phyloP scores from a whole-genome alignment of 1,139 yeast species.

The Trichomonascaceae sp. region DNA sequence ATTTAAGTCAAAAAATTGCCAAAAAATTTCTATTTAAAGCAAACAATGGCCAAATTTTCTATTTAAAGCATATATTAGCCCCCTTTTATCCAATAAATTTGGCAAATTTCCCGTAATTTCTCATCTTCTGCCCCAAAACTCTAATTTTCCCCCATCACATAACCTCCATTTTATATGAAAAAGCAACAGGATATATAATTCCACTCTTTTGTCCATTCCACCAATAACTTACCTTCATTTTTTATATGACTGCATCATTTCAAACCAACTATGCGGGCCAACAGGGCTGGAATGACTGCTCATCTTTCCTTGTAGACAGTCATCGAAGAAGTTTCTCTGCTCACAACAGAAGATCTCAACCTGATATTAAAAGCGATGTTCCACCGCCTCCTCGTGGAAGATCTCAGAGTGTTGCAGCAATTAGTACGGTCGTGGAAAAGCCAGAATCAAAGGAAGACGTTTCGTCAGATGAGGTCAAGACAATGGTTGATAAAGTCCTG shows the following conservation, averaged over 20 bases:
- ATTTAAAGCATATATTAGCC: too few relatives aligned
- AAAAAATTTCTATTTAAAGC: not conserved
- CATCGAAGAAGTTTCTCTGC: not conserved
- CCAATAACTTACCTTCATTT: not conserved
- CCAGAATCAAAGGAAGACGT: not conserved
- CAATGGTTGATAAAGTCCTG: constrained; percentile 18
- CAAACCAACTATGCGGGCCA: constrained; percentile 31
- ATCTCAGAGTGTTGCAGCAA: not conserved
- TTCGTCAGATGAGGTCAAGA: constrained; percentile 15
- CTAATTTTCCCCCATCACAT: too few relatives aligned
- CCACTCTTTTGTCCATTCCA: not conserved
- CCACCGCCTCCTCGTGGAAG: not conserved
- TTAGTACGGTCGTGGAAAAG: too few relatives aligned
- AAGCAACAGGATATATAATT: not conserved
- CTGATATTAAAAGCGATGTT: not conserved
- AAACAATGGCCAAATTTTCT: too few relatives aligned
- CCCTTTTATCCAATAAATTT: too few relatives aligned
- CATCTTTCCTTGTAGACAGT: constrained; percentile 17
- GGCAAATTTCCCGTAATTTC: too few relatives aligned
- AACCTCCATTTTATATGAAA: too few relatives aligned
- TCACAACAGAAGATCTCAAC: not conserved
- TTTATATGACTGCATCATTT: constrained; percentile 21
- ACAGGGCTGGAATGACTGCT: constrained; percentile 37
- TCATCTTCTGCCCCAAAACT: too few relatives aligned
- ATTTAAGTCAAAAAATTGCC: too few relatives aligned